phyloP scores from a whole-genome alignment of 2,329 filamentous ascomycete species.

The Dryadomyces quercus-mongolicae region DNA sequence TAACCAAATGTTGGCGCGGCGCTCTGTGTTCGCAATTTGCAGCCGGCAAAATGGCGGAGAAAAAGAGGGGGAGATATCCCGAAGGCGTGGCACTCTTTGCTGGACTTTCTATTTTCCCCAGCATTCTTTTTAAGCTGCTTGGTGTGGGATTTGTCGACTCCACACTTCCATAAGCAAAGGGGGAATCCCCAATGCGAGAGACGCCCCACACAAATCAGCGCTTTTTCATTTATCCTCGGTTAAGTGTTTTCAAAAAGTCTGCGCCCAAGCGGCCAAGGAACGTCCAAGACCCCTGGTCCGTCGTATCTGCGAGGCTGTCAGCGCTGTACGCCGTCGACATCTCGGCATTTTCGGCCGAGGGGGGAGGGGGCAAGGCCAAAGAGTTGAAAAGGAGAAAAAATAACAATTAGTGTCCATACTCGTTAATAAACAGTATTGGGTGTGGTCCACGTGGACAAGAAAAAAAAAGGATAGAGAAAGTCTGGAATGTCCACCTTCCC shows the following conservation, averaged over 20 bases:
- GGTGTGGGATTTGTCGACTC: background rate
- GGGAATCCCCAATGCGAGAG: background rate
- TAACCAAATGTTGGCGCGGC: too few species aligned
- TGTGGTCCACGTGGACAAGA: too few species aligned
- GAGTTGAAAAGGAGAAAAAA: background rate
- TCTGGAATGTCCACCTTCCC: too few species aligned
- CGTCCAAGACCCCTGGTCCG: background rate
- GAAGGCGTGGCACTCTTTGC: background rate
- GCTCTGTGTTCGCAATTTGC: background rate
- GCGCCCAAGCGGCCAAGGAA: background rate
- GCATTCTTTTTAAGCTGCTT: background rate
- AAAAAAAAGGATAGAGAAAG: background rate
- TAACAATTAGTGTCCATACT: too few species aligned
- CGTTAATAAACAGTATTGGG: too few species aligned
- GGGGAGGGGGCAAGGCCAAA: background rate
- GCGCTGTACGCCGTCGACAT: background rate
- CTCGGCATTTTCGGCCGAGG: background rate
- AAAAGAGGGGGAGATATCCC: background rate
- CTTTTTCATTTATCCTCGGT: conserved; percentile 1
- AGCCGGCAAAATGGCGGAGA: background rate
- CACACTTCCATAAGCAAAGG: background rate
- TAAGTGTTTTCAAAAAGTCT: background rate
- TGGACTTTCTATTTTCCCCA: background rate
- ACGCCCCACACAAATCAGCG: background rate
- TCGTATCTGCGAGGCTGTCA: background rate